Evolutionary conservation across 1,284 basidiomycete genomes (phyloP), one percentile per base, ranked within the genome.

Genomic region (Porogramme epimiltina): DNA sequence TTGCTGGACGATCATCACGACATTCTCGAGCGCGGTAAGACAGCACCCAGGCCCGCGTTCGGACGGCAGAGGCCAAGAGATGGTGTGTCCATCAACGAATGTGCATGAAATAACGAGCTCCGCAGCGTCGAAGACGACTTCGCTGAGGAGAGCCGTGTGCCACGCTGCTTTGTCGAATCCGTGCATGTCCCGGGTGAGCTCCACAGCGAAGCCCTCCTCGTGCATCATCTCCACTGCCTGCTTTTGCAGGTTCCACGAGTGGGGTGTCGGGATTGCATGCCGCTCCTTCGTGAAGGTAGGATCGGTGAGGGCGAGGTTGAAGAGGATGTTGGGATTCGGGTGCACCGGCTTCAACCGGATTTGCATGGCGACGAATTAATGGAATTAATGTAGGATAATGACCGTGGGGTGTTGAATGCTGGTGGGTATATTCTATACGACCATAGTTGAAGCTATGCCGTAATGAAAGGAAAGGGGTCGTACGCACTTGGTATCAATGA

Each of bases 271-370:
- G 40, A 69, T 62, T 3, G 71, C 62, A 10, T 18, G 34, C 5
- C 13, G 34, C 16, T 37, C 13, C 8, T 37, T 13, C 6, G 34
- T n/a, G 34, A 16, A 37, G 16, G 83, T 79, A 19, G 86, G 75
- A 18, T 70, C 69, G 6, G 78, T 74, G 55, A 89, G 84, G 26
- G 81, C 68, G 46, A 92, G 70, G 25, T 79, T 82, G 71, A 91
- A 91, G 65, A 89, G 80, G 62, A 93, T 82, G 40, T 84, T 82
- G 16, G 87, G 81, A 39, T 82, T 74, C 2, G 78, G 72, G 2
- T 73, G 63, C 0, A 76, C 71, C 15, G 81, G 81, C 44, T 87
- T 66, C 53, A 93, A 79, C 62, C 81, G 80, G 56, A 92, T 81
- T 52, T 87, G 73, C 90, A 92, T 92, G 55, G 52, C 54, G 37